A percentile compares a stretch with the other conserved stretches of the same genome.
These are phyloP conservation scores for Cladosporium colombiae DNA, from an alignment of 2,329 filamentous ascomycete species.

Conservation along the genomic window DNA sequence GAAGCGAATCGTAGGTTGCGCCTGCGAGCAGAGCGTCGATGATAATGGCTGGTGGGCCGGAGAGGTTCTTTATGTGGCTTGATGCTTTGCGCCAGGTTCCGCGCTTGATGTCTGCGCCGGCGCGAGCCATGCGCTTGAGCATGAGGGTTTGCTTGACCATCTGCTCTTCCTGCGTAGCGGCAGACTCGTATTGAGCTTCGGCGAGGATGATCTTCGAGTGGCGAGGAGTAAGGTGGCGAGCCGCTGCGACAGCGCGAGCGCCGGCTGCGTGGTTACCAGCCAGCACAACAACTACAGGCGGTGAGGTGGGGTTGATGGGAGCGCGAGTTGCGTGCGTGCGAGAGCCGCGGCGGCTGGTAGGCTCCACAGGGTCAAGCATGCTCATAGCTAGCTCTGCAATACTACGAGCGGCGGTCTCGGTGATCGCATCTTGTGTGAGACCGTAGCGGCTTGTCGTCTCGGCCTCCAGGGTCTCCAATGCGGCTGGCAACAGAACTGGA, in stretches of 20 bases:
- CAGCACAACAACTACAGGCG: slow-evolving; percentile 70
- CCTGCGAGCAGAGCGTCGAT: slow-evolving; percentile 88
- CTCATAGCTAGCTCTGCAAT: slow-evolving; percentile 78
- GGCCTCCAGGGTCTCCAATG: slow-evolving; percentile 91
- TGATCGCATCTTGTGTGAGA: slow-evolving; percentile 84
- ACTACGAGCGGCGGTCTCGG: slow-evolving; percentile 85
- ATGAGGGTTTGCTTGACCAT: slow-evolving; percentile 80
- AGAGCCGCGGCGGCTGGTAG: slow-evolving; percentile 29
- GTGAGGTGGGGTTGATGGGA: slow-evolving; percentile 55
- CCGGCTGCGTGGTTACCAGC: slow-evolving; percentile 94
- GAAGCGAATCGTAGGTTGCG: slow-evolving; percentile 83
- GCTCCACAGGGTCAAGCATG: slow-evolving; percentile 28
- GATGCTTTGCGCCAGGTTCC: slow-evolving; percentile 60
- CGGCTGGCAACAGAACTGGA: slow-evolving; percentile 65
- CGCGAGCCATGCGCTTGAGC: slow-evolving; percentile 69
- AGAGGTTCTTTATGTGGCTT: slow-evolving; percentile 54
- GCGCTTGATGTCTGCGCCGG: slow-evolving; percentile 61
- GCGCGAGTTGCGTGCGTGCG: slow-evolving; percentile 29
- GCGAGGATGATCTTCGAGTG: slow-evolving; percentile 79
- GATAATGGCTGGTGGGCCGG: slow-evolving; percentile 73
- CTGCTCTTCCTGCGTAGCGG: slow-evolving; percentile 76
- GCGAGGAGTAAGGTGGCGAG: slow-evolving; percentile 82
- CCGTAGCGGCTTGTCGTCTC: slow-evolving; percentile 85
- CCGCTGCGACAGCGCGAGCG: slow-evolving; percentile 79
- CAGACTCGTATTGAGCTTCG: slow-evolving; percentile 80